Evolutionary conservation across 1,284 basidiomycete species (phyloP), one percentile per base, ranked within the genome.

Genomic region (Apiotrichum sp.): DNA sequence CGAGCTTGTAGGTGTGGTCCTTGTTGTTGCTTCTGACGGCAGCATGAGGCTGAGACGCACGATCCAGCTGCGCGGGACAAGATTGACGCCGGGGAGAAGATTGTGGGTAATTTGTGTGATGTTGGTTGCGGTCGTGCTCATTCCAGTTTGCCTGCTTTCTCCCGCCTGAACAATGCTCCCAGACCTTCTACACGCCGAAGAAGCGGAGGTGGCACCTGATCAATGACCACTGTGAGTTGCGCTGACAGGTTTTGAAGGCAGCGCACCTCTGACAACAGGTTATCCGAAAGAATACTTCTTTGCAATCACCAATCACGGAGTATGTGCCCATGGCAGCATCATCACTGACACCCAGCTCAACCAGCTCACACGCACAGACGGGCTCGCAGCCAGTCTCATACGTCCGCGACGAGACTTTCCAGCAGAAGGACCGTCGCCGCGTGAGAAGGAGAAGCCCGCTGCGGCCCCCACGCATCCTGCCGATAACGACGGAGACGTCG

Each of bases 271-370:
- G 52, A 62, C 44, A 2, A 22, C 54, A 74, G 72, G 66, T 43
- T 95, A 87, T 67, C 91, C 91, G 1, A 86, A 86, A 70, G 82
- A 90, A 64, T 93, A 86, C 74, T 93, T 89, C 74, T 93, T 93
- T 71, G 82, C 85, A 29, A 85, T 93, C 44, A 90, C 88, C 8
- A 89, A 91, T 72, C 89, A 88, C 71, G 90, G 90, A 29, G 83
- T 93, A 47, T 57, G 64, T 3, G 34, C 31, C 29, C 41, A 7
- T 39, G 13, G 13, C 8, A 38, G 35, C 35, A 2, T 14, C 22
- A 29, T 35, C 38, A 46, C 57, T 58, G 47, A 58, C 51, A 4
- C 0, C 22, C 57, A 70, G 68, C 45, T 74, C 52, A 74, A 74
- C 56, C 62, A 61, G 13, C 66, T 74, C 32, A 61, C 65, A 8